Base-by-base conservation (phyloP, 345 rosid species). In the Populus deltoides region DNA sequence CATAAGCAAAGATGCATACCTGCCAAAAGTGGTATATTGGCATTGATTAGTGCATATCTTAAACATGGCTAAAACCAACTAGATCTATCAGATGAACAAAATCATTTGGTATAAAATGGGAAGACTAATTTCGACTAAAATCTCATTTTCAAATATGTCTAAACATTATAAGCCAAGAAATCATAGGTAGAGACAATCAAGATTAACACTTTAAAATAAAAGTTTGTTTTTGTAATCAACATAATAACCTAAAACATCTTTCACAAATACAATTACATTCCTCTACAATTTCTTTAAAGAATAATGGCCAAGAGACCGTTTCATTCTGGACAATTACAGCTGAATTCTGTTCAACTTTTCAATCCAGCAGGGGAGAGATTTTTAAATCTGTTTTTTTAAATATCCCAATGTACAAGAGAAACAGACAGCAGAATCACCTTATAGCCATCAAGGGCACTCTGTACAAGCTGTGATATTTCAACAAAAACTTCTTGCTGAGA, bases 1-100 rank as follows among this genome's bases (percentile, higher is more conserved):
- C 98, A 67, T 96, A 96, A 35, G 99, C 99, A 90, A 96, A 96
- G 57, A 96, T 96, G 74, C 99, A 96, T 9, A 96, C 98, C 98
- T 96, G 84, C 83, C 36, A 79, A 75, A 65, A 55, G 47, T 76
- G 59, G n/a, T 16, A 25, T 29, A 55, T 20, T 22, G 27, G 11
- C 7, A 49, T 24, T 31, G 41, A 13, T 78, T 11, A 62, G 66
- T 31, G 33, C 47, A 20, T 9, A 71, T 0, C 36, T 62, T 22
- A 36, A 16, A 8, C 35, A 62, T 11, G 35, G 35, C n/a, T 7
- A 53, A 18, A 18, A n/a, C 10, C 6, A 53, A 53, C 18, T 6
- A 18, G 7, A 53, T 53, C n/a, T 53, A 20, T 7, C 59, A 53
- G n/a, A 53, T n/a, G 20, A 18, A 53, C 59, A 53, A 18, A 53